These are phyloP conservation scores for Podospora appendiculata DNA, from an alignment of 495 filamentous ascomycete genomes.

Conservation along the genomic window DNA sequence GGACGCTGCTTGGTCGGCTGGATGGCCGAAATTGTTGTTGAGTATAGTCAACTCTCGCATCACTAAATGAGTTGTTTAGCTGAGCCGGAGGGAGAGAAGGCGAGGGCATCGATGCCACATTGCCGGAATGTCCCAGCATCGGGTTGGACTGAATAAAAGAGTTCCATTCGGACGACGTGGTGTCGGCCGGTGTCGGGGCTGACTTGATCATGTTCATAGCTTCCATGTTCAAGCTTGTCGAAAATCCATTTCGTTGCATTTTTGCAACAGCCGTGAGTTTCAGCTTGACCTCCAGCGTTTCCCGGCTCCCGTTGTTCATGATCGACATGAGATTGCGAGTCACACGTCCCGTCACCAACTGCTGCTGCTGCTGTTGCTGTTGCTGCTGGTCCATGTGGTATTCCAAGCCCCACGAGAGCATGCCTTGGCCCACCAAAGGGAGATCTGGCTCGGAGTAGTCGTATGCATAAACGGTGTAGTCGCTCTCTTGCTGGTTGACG, in stretches of 20 bases:
- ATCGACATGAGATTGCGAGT: conserved; percentile 76
- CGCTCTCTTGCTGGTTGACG: conserved; percentile 70
- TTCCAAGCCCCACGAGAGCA: conserved; percentile 79
- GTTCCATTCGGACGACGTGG: conserved; percentile 39
- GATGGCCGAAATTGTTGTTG: conserved; percentile 4
- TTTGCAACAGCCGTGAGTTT: conserved; percentile 78
- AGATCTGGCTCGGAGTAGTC: conserved; percentile 93
- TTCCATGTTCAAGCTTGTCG: conserved; percentile 6
- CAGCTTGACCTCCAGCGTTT: conserved; percentile 91
- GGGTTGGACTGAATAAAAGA: conserved; percentile 38
- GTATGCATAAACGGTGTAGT: conserved; percentile 94
- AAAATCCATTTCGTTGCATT: conserved; percentile 40
- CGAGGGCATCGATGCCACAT: conserved; percentile 17
- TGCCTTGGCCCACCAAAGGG: conserved; percentile 89
- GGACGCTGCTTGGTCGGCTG: conserved; percentile 16
- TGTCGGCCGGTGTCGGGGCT: conserved; percentile 29
- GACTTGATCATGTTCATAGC: conserved; percentile 12
- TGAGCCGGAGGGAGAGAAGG: conserved; percentile 21
- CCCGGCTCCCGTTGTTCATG: conserved; percentile 74
- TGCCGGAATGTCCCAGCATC: conserved; percentile 23
- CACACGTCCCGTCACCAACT: conserved; percentile 85
- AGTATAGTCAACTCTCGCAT: conserved; percentile 10
- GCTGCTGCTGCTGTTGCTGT: conserved; percentile 47
- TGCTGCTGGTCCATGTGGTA: conserved; percentile 43
- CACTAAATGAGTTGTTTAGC: conserved; percentile 4